These are phyloP conservation scores for Trichoderma aggressivum DNA, from an alignment of 2,329 filamentous ascomycete genomes.

Conservation along the genomic window DNA sequence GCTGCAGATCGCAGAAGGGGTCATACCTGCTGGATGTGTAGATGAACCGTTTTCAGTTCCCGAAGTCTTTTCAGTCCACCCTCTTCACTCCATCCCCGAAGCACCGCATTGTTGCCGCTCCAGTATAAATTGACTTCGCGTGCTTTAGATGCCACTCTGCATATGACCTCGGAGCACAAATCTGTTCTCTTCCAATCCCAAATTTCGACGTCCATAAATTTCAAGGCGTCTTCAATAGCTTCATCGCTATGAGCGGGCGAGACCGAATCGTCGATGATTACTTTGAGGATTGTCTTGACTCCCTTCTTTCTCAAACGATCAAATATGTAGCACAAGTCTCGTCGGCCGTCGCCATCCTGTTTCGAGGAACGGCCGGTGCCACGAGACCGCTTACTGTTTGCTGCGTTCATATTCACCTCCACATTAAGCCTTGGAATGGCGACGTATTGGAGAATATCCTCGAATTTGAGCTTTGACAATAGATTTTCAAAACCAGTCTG, in stretches of 20 bases:
- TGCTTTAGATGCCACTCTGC: constrained; percentile 12
- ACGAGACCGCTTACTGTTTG: constrained; percentile 14
- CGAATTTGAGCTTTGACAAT: constrained; percentile 24
- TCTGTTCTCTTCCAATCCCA: constrained; percentile 33
- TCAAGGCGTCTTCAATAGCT: constrained; percentile 28
- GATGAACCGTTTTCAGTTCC: constrained; percentile 25
- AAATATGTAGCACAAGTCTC: constrained; percentile 28
- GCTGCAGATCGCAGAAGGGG: not conserved
- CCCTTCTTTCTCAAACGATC: constrained; percentile 27
- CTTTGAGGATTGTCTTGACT: constrained; percentile 29
- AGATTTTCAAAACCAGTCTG: constrained; percentile 22
- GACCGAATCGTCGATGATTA: constrained; percentile 29
- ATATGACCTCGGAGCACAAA: constrained; percentile 27
- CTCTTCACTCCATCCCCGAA: constrained; percentile 31
- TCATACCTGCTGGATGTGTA: constrained; percentile 24
- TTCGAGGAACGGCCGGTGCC: constrained; percentile 10
- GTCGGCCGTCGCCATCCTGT: constrained; percentile 13
- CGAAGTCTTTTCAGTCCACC: constrained; percentile 26
- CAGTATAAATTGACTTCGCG: constrained; percentile 29
- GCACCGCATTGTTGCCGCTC: constrained; percentile 33
- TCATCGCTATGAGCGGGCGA: constrained; percentile 29
- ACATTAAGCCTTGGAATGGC: constrained; percentile 23
- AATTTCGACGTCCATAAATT: constrained; percentile 27
- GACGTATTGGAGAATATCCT: constrained; percentile 29
- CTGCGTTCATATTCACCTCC: constrained; percentile 15